Percentiles rank a stretch among this genome's conserved stretches.
These are phyloP conservation scores for Diaporthe australafricana DNA, from an alignment of 2,329 filamentous ascomycete species.

Conservation along the genomic window DNA sequence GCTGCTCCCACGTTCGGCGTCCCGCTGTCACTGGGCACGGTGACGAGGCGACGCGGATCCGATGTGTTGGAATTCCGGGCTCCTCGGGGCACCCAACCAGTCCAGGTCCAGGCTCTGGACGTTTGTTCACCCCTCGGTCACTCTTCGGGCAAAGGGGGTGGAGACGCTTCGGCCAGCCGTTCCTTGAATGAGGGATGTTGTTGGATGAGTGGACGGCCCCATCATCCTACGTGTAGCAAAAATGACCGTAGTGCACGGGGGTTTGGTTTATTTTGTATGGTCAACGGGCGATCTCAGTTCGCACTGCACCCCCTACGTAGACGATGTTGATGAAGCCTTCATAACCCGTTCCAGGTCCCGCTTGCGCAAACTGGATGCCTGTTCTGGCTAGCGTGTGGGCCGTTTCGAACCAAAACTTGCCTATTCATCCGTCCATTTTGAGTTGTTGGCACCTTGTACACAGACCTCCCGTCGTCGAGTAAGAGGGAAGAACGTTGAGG, in stretches of 20 bases:
- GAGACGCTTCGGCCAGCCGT: slow-evolving; percentile 12
- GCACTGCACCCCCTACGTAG: slow-evolving; percentile 2
- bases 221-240: slow-evolving; percentile 10
- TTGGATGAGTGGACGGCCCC: slow-evolving; percentile 12
- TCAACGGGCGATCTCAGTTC: slow-evolving; percentile 19
- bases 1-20: slow-evolving; percentile 2
- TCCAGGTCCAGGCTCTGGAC: slow-evolving; percentile 4
- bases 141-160: slow-evolving; percentile 8
- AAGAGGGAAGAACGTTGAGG: background rate
- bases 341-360: background rate
- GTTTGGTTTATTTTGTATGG: slow-evolving; percentile 16
- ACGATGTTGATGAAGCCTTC: background rate
- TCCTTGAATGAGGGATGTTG: slow-evolving; percentile 26
- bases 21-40: background rate
- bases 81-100: slow-evolving; percentile 10
- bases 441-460: background rate
- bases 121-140: slow-evolving; percentile 19
- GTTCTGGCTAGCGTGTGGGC: slow-evolving; percentile 14
- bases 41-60: slow-evolving; percentile 7
- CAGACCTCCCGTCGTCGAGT: background rate
- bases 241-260: slow-evolving; percentile 1
- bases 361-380: slow-evolving; percentile 13
- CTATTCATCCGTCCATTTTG: background rate
- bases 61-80: slow-evolving; percentile 25
- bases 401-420: slow-evolving; percentile 11